Base-by-base conservation (phyloP, 441 rosid genomes). In the Adansonia madagascariensis region DNA sequence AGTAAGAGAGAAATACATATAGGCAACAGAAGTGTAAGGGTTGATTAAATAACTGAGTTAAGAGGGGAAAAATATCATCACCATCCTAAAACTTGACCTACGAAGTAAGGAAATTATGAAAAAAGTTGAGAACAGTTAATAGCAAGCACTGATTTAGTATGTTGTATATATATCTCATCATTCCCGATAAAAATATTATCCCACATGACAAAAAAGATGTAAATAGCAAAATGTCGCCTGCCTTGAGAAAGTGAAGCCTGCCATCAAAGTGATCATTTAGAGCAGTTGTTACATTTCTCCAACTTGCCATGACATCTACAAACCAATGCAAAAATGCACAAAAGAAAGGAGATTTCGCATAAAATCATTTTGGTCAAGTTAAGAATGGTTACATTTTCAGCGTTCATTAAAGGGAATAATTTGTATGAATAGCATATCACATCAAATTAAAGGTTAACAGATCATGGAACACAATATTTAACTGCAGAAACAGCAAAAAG, bases 241-340 rank as follows among this genome's bases (percentile, higher is more conserved):
- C 84, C 87, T 85, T 68, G 85, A 78, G 85, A 80, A 78, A 82
- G 86, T 80, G 86, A 85, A 84, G 88, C 76, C 84, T 83, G 81
- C 81, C 88, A 80, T 88, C 82, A 84, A 79, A 80, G 73, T 77
- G 82, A 86, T 81, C 86, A 88, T 74, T 80, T 70, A 84, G 79
- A 85, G 84, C 84, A 84, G 84, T 81, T 15, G 71, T 79, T 80
- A 86, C 78, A 82, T 85, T 73, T 83, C 80, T 85, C 82, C 83
- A 77, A 86, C 80, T 82, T 84, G 77, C 86, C 86, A 87, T 81
- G 86, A 79, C 78, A 77, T 83, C 85, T 85, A 82, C 89, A 88
- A 80, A 84, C 80, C 80, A 83, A 82, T 80, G 66, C 81, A 78
- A 81, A 66, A 78, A 85, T 80, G 83, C 74, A 81, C 81, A 89